Base-by-base conservation (phyloP, 805 yeast genomes). In the Priceomyces carsonii region DNA sequence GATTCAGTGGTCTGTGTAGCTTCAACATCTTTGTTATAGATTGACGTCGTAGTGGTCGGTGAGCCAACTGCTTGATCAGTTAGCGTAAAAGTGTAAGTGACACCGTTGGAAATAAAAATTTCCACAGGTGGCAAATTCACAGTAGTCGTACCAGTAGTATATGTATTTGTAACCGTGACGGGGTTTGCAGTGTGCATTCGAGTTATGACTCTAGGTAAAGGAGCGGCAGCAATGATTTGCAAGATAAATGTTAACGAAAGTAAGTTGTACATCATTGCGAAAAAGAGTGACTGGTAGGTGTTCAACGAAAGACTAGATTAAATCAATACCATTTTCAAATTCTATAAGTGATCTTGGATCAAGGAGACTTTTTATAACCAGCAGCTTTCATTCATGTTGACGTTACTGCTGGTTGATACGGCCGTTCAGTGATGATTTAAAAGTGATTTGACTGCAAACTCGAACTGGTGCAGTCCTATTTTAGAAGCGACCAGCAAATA, bases 121-220 rank as follows among this genome's bases (percentile, higher is more conserved):
- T 75, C 72, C 24, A 77, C 80, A 13, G 79, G 69, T 17, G 81
- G 80, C 39, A 73, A 60, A 44, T 64, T 61, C 13, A 71, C 57
- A 9, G 79, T 73, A 16, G 73, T 63, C 18, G 76, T 71, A 26
- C 74, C 77, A 1, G 77, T 72, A 20, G 66, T 61, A 27, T 58
- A 52, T 12, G 68, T 60, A 14, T 54, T 43, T 4, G 69, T 64
- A 12, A 69, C 61, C 3, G 79, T 75, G 23, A 75, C 75, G 3
- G 82, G 69, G 6, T 56, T 62, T 12, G 84, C 83, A 13, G 82
- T 77, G 48, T 75, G 80, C 24, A 59, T 57, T 51, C 82, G 64
- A 13, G 84, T 78, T 36, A 78, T 61, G 17, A 74, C 39, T 31
- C 57, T 57, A 35, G 70, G 68, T 12, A 68, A 32, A 3, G 73